phyloP scores from a whole-genome alignment of 1,284 basidiomycete species.

The Cutaneotrichosporon sp. region DNA sequence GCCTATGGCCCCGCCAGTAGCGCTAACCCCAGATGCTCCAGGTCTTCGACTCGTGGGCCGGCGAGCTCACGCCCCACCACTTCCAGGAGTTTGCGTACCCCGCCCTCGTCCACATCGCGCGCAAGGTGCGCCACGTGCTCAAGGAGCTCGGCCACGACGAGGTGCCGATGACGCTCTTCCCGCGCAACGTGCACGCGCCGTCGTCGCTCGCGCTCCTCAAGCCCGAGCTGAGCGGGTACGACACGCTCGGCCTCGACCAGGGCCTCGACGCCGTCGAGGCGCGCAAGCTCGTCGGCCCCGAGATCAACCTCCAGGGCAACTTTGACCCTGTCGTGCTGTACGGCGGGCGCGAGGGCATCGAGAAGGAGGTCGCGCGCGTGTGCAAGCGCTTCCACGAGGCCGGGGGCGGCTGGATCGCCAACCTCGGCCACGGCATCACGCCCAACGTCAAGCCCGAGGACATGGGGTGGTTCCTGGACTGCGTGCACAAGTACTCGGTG shows the following conservation, averaged over 20 bases:
- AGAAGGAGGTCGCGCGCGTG: slow-evolving; percentile 81
- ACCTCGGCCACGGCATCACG: slow-evolving; percentile 95
- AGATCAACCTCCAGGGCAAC: slow-evolving; percentile 89
- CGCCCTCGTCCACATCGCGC: slow-evolving; percentile 52
- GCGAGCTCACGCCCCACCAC: slow-evolving; percentile 82
- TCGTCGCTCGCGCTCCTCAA: slow-evolving; percentile 37
- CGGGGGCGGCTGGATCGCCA: slow-evolving; percentile 82
- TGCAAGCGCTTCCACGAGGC: slow-evolving; percentile 66
- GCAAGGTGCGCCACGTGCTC: slow-evolving; percentile 65
- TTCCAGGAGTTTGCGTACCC: slow-evolving; percentile 65
- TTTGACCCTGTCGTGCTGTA: slow-evolving; percentile 88
- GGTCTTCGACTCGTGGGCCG: slow-evolving; percentile 94
- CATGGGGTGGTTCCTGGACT: slow-evolving; percentile 84
- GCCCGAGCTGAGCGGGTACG: slow-evolving; percentile 66
- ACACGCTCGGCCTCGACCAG: slow-evolving; percentile 89
- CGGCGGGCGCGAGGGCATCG: slow-evolving; percentile 84
- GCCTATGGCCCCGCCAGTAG: too few relatives aligned
- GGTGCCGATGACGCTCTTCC: slow-evolving; percentile 84
- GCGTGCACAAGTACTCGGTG: slow-evolving; percentile 74
- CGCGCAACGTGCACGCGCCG: slow-evolving; percentile 81
- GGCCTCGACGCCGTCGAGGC: slow-evolving; percentile 73
- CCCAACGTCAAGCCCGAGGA: slow-evolving; percentile 94
- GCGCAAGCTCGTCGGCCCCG: slow-evolving; percentile 55
- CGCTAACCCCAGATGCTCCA: slow-evolving; percentile 70
- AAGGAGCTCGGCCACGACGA: slow-evolving; percentile 59